Base-by-base conservation (phyloP, 2,329 filamentous ascomycete genomes). In the Zymoseptoria tritici region DNA sequence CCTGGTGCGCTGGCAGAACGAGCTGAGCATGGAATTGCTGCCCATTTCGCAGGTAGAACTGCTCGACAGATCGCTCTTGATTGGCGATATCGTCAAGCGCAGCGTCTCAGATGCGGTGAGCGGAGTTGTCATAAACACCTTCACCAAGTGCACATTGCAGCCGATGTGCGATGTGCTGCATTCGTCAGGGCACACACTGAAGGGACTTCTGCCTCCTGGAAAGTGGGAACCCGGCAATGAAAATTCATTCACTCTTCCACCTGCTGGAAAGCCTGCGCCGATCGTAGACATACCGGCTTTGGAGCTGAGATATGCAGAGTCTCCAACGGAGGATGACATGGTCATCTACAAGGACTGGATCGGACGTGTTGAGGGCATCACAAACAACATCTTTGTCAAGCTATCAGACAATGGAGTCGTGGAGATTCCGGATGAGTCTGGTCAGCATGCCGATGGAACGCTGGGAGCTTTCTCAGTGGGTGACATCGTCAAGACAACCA, bases 321-420 rank as follows among this genome's bases (percentile, higher is more conserved):
- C 60, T 72, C 80, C 78, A 62, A 67, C 74, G 5, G 78, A 80
- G 61, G 81, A 80, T 4, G 80, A 82, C 56, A 74, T 81, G 31
- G 74, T 85, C 21, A 74, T 84, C 11, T 82, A 80, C 67, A 74
- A 78, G 19, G 77, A 81, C 63, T 85, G 83, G 80, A 68, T 85
- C 3, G 84, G 84, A 1, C 71, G 78, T 9, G 77, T 86, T 4
- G 75, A 79, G 55, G 74, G 78, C 2, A 73, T 81, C 52, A 73
- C 76, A 29, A 76, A 80, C 54, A 77, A 81, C 56, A 74, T 84
- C 13, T 75, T 80, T 1, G 62, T 86, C 24, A 77, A 75, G 50
- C 74, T 85, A 11, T 67, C 73, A 6, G 80, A 85, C 67, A 79
- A 79, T 54, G 80, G 76, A 31, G 78, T 85, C 2, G 83, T 85